phyloP scores from a whole-genome alignment of 768 basidiomycete species.

The Collybia mongolica region DNA sequence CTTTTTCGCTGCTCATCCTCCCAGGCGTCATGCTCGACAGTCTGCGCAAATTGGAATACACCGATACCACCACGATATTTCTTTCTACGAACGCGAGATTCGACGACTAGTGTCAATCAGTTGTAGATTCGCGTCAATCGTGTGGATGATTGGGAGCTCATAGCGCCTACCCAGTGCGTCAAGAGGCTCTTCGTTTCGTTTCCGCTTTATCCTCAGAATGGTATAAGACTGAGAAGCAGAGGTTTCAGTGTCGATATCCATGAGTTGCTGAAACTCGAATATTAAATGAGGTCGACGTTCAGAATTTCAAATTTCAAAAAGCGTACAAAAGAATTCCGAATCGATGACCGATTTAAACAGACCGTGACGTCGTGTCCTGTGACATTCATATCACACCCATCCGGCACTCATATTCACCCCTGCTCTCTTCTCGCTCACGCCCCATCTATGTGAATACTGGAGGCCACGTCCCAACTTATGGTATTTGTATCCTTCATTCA shows the following conservation, averaged over 20 bases:
- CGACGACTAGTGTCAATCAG: constrained; percentile 34
- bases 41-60: constrained; percentile 81
- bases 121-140: constrained; percentile 7
- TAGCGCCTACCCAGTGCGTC: constrained; percentile 68
- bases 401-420: too few relatives aligned
- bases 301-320: too few relatives aligned
- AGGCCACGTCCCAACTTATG: too few relatives aligned
- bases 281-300: too few relatives aligned
- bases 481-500: too few relatives aligned
- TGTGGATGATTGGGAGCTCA: constrained; percentile 5
- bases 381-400: too few relatives aligned
- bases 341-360: too few relatives aligned
- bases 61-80: constrained; percentile 55
- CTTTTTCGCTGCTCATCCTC: constrained; percentile 55
- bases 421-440: too few relatives aligned
- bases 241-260: constrained; percentile 27
- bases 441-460: too few relatives aligned
- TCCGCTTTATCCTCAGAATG: constrained; percentile 80
- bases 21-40: constrained; percentile 71
- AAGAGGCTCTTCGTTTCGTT: constrained; percentile 78
- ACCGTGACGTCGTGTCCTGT: too few relatives aligned
- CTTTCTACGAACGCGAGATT: constrained; percentile 59
- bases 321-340: too few relatives aligned
- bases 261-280: constrained; percentile 5
- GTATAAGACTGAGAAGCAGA: constrained; percentile 49